These are phyloP conservation scores for Calcarisporium arbuscula DNA, from an alignment of 2,329 filamentous ascomycete species.

Conservation along the genomic window DNA sequence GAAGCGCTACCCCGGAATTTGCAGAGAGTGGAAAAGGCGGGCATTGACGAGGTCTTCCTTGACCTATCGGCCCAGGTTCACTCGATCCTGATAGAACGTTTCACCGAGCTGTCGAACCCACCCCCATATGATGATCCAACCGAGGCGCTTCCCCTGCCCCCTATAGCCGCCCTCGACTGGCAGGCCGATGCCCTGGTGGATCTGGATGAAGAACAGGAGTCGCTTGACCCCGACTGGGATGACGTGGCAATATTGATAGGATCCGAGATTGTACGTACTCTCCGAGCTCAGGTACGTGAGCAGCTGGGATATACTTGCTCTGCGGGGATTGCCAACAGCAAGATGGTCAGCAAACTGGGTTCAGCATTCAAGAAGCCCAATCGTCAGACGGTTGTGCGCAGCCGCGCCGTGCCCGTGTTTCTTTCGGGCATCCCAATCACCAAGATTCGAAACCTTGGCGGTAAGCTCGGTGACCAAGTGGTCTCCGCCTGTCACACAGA, in stretches of 20 bases:
- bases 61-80: slow-evolving; percentile 85
- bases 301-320: slow-evolving; percentile 85
- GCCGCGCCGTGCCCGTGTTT: slow-evolving; percentile 73
- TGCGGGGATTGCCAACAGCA: slow-evolving; percentile 82
- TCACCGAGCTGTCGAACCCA: slow-evolving; percentile 60
- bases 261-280: slow-evolving; percentile 76
- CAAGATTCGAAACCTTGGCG: slow-evolving; percentile 90
- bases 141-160: slow-evolving; percentile 65
- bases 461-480: slow-evolving; percentile 86
- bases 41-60: slow-evolving; percentile 92
- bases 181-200: slow-evolving; percentile 75
- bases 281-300: slow-evolving; percentile 63
- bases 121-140: slow-evolving; percentile 68
- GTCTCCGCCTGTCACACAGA: slow-evolving; percentile 78
- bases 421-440: slow-evolving; percentile 84
- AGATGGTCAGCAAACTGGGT: slow-evolving; percentile 91
- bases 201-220: slow-evolving; percentile 68
- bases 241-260: slow-evolving; percentile 83
- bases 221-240: slow-evolving; percentile 89
- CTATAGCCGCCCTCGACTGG: slow-evolving; percentile 71
- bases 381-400: slow-evolving; percentile 87
- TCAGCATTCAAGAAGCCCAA: slow-evolving; percentile 91
- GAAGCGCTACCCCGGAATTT: slow-evolving; percentile 58
- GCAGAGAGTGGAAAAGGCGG: slow-evolving; percentile 83
- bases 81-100: slow-evolving; percentile 65